Evolutionary conservation across 805 yeast species (phyloP), one percentile per base, ranked within the genome.

Genomic region (Pichia nakasei): DNA sequence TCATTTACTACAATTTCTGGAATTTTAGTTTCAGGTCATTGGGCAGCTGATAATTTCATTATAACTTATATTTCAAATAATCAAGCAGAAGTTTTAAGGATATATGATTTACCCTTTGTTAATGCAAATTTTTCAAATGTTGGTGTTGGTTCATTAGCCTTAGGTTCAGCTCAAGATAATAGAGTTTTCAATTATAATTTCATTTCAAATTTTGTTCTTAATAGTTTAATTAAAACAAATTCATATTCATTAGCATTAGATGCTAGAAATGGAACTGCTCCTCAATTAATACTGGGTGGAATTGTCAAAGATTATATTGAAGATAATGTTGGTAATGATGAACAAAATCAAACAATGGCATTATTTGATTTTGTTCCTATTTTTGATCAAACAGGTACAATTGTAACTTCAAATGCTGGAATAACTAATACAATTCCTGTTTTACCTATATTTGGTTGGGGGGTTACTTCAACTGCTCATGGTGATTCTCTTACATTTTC

Each of bases 211-310:
- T 52, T 75, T 43, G 61, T 52, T 4, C 47, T 54, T 1, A 42
- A 53, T 1, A 62, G 56, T 0, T 15, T 59, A 5, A 65, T 73
- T 22, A 54, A 61, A 27, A 50, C 72, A 2, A 53, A 67, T 5
- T 64, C 75, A 0, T 76, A 69, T 52, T 75, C 80, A 0, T 49
- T 75, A 27, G 68, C 68, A 54, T 42, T 70, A 15, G 37, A 46
- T 27, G 63, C 65, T 11, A 53, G 52, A 4, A 55, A 53, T 46
- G 37, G 41, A 5, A 26, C 55, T 20, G 41, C 54, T 22, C 70
- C 73, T 9, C 56, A 54, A 36, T 45, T 82, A 12, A 56, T 80
- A 8, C 64, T 81, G 2, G 89, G 93, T 11, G 78, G 75, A 3
- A 74, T 82, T 4, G 76, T 79, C 52, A 61, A 67, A 9, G 58